phyloP scores from a whole-genome alignment of 1,284 basidiomycete species.

The Pseudozyma hubeiensis region DNA sequence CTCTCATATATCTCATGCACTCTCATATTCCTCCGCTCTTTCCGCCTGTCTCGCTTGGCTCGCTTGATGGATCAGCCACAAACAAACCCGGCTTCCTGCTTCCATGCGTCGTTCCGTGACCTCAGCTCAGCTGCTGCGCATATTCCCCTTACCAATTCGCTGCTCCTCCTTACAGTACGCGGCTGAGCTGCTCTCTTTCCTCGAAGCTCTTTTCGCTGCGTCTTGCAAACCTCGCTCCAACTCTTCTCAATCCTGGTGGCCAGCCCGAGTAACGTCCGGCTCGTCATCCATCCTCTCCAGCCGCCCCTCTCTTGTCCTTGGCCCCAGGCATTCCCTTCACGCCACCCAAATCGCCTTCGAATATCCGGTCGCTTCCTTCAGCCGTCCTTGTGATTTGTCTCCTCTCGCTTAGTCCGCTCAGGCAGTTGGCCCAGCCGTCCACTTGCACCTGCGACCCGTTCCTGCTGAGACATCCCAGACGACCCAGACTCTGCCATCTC shows the following conservation, averaged over 20 bases:
- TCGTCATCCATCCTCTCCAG: too few relatives aligned
- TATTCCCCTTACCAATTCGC: background rate
- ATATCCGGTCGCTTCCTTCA: too few relatives aligned
- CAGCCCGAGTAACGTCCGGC: too few relatives aligned
- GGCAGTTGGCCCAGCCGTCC: background rate
- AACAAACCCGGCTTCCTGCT: slow-evolving; percentile 39
- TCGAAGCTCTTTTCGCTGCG: too few relatives aligned
- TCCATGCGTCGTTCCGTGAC: slow-evolving; percentile 28
- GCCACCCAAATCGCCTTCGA: too few relatives aligned
- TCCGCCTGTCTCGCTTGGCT: slow-evolving; percentile 17
- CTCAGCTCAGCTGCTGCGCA: slow-evolving; percentile 7
- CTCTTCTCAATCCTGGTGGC: too few relatives aligned
- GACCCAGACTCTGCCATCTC: background rate
- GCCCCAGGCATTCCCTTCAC: too few relatives aligned
- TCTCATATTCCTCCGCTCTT: background rate
- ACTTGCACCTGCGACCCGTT: background rate
- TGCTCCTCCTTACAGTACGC: background rate
- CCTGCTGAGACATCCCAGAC: background rate
- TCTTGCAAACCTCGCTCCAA: too few relatives aligned
- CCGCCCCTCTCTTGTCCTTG: too few relatives aligned
- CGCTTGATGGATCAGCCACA: slow-evolving; percentile 14
- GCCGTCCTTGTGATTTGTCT: background rate
- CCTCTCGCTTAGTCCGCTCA: background rate
- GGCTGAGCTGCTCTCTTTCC: background rate
- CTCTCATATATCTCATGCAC: background rate